Conservation (phyloP, 257 asterid genomes). For the Scutellaria barbata region DNA sequence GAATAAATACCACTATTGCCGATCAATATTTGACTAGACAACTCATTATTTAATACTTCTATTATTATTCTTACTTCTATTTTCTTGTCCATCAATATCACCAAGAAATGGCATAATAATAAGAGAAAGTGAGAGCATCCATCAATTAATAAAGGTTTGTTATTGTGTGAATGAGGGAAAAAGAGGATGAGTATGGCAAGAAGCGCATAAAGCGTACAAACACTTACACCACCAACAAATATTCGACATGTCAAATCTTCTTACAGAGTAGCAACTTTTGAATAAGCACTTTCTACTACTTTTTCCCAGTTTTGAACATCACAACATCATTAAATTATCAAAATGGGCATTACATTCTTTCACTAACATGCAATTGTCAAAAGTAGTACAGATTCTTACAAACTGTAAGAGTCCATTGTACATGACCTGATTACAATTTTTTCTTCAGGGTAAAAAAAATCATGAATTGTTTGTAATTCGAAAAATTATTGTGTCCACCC, state of each 20-base stretch:
- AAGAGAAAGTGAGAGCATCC: constrained; percentile 2
- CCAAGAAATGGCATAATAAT: background rate
- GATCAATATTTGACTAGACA: too few species aligned
- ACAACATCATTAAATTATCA: constrained; percentile 12
- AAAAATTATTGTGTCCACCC: background rate
- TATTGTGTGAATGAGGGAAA: background rate
- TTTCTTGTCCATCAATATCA: background rate
- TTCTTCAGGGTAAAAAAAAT: background rate
- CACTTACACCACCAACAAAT: constrained; percentile 7
- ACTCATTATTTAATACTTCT: too few species aligned
- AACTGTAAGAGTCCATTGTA: background rate
- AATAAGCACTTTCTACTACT: constrained; percentile 6
- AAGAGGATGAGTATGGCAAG: constrained; percentile 31
- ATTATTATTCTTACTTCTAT: too few species aligned
- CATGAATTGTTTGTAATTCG: constrained; percentile 7
- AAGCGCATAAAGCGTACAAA: constrained; percentile 42
- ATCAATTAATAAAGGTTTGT: background rate
- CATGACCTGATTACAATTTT: constrained; percentile 4
- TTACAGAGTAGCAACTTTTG: background rate
- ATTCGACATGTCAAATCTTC: constrained; percentile 36
- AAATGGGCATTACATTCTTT: constrained; percentile 22
- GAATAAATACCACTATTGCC: too few species aligned
- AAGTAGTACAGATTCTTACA: constrained; percentile 1
- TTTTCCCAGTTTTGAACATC: constrained; percentile 27
- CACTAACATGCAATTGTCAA: constrained; percentile 12